Conservation (phyloP, 352 stramenopile species). For the Lagenidium sp. region DNA sequence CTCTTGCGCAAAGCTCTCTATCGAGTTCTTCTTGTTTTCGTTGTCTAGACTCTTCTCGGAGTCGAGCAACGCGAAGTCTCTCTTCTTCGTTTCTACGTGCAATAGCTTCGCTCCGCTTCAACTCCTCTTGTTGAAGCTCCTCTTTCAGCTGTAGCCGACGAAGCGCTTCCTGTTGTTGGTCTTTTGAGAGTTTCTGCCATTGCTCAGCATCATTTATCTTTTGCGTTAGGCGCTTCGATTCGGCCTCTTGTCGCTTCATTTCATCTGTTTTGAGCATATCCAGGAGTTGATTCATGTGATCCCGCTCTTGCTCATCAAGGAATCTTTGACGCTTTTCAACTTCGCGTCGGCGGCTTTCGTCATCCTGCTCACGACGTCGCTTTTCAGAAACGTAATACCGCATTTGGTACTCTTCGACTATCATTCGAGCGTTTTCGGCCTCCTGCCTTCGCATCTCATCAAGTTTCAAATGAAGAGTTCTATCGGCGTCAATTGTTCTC, state of each 20-base stretch:
- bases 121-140: conserved; percentile 8
- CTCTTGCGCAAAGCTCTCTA: conserved; percentile 20
- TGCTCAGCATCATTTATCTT: conserved; percentile 16
- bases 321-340: conserved; percentile 26
- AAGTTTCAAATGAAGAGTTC: conserved; percentile 19
- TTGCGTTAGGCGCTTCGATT: conserved; percentile 12
- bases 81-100: conserved; percentile 2
- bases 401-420: conserved; percentile 45
- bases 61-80: conserved; percentile 9
- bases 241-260: conserved; percentile 18
- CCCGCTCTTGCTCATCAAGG: conserved; percentile 18
- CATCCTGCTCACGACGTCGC: conserved; percentile 21
- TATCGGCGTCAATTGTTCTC: conserved; percentile 22
- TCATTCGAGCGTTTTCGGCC: conserved; percentile 36
- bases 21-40: conserved; percentile 29
- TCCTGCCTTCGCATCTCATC: conserved; percentile 23
- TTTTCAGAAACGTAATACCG: conserved; percentile 38
- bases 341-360: conserved; percentile 19
- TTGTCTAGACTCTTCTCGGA: conserved; percentile 17
- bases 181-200: conserved; percentile 19
- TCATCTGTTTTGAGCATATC: conserved; percentile 17
- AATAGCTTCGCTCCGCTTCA: conserved; percentile 2
- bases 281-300: conserved; percentile 16
- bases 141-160: conserved; percentile 12
- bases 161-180: conserved; percentile 15